phyloP scores from a whole-genome alignment of 208 protist genomes.

The Porcisia hertigi region DNA sequence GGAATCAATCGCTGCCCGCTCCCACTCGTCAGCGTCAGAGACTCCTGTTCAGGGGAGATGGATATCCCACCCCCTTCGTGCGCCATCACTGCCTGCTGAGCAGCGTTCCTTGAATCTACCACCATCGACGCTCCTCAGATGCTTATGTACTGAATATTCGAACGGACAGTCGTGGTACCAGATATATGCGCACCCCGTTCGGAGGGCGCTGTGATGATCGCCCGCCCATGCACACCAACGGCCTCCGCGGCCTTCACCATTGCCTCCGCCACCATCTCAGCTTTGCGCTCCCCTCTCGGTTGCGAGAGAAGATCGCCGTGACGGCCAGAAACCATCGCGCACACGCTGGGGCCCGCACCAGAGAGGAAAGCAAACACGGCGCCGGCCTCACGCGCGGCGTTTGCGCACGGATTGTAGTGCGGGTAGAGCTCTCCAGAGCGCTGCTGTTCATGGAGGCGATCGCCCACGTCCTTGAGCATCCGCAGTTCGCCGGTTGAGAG shows the following conservation, averaged over 20 bases:
- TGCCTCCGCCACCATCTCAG: conserved; percentile 70
- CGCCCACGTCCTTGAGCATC: conserved; percentile 66
- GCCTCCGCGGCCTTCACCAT: conserved; percentile 71
- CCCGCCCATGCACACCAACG: conserved; percentile 59
- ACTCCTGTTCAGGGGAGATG: background rate
- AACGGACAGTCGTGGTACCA: conserved; percentile 41
- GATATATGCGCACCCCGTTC: conserved; percentile 73
- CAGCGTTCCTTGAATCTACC: background rate
- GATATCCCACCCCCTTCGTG: background rate
- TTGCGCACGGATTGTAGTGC: conserved; percentile 70
- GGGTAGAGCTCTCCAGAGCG: conserved; percentile 72
- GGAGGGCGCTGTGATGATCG: conserved; percentile 81
- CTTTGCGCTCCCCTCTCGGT: conserved; percentile 46
- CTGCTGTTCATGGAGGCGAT: conserved; percentile 87
- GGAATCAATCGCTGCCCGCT: background rate
- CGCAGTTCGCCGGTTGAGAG: conserved; percentile 72
- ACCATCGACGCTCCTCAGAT: conserved; percentile 4
- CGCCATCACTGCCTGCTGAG: background rate
- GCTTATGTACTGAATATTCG: conserved; percentile 45
- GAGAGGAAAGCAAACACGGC: conserved; percentile 84
- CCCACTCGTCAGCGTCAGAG: background rate
- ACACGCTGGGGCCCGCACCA: conserved; percentile 78
- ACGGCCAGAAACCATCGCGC: conserved; percentile 69
- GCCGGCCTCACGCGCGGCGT: conserved; percentile 60
- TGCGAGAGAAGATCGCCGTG: conserved; percentile 63